These are phyloP conservation scores for Syncephalastrum racemosum DNA, from an alignment of 371 early-diverging fungal species.

Conservation along the genomic window DNA sequence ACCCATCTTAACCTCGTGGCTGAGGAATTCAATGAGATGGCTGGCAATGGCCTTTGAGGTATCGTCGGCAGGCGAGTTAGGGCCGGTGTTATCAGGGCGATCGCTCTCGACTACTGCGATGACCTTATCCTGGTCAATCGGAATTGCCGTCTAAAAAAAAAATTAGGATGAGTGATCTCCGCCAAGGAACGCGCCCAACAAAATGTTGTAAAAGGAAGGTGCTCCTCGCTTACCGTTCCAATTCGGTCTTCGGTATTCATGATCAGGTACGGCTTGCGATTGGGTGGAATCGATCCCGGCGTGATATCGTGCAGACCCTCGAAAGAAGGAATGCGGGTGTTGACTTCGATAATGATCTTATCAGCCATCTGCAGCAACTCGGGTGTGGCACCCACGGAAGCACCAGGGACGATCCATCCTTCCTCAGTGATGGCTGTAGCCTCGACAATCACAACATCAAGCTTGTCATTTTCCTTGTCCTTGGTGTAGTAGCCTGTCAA, in stretches of 20 bases:
- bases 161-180: slow-evolving; percentile 1
- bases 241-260: slow-evolving; percentile 52
- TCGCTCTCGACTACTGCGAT: slow-evolving; percentile 49
- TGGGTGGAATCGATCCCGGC: slow-evolving; percentile 38
- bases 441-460: slow-evolving; percentile 54
- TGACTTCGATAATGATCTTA: slow-evolving; percentile 55
- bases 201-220: not conserved
- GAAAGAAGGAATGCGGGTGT: slow-evolving; percentile 53
- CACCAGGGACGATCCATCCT: slow-evolving; percentile 55
- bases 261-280: slow-evolving; percentile 51
- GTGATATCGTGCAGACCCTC: slow-evolving; percentile 56
- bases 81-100: slow-evolving; percentile 50
- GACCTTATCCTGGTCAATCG: slow-evolving; percentile 49
- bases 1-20: slow-evolving; percentile 51
- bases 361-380: slow-evolving; percentile 55
- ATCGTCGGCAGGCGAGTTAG: slow-evolving; percentile 41
- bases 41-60: slow-evolving; percentile 46
- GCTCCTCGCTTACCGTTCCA: slow-evolving; percentile 37
- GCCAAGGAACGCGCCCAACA: not conserved
- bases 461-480: slow-evolving; percentile 43
- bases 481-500: slow-evolving; percentile 43
- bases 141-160: slow-evolving; percentile 41
- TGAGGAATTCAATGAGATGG: slow-evolving; percentile 53
- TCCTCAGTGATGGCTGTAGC: slow-evolving; percentile 59
- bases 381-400: slow-evolving; percentile 56